These are phyloP conservation scores for Yarrowia sp. DNA, from an alignment of 805 yeast species.

Conservation along the genomic window DNA sequence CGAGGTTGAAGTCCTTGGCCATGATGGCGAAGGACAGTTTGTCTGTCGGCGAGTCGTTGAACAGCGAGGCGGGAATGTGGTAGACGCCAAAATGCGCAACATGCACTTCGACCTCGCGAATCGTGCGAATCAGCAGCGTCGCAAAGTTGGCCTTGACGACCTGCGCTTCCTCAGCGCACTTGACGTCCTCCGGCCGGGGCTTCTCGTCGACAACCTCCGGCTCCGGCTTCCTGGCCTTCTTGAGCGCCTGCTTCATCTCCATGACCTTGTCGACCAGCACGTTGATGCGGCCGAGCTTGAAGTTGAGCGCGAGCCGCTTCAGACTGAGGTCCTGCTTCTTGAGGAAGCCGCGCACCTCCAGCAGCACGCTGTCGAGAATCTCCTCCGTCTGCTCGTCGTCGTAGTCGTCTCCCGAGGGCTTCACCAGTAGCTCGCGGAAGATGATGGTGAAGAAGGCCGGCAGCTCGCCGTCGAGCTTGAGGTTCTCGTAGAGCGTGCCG, in stretches of 20 bases:
- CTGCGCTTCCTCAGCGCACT: constrained; percentile 21
- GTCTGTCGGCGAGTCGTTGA: constrained; percentile 24
- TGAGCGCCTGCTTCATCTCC: constrained; percentile 29
- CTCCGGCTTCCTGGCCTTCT: constrained; percentile 23
- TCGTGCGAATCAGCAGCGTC: constrained; percentile 37
- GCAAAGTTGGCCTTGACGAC: constrained; percentile 34
- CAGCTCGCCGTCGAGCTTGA: constrained; percentile 35
- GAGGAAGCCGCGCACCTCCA: constrained; percentile 39
- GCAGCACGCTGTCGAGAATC: constrained; percentile 35
- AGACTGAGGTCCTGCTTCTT: constrained; percentile 35
- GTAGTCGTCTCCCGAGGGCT: constrained; percentile 35
- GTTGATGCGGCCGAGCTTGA: constrained; percentile 36
- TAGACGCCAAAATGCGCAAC: constrained; percentile 37
- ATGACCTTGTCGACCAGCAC: constrained; percentile 32
- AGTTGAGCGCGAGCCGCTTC: constrained; percentile 37
- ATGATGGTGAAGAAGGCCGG: constrained; percentile 35
- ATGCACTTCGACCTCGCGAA: constrained; percentile 41
- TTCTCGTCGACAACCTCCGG: not conserved
- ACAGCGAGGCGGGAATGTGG: constrained; percentile 33
- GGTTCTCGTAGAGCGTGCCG: constrained; percentile 39
- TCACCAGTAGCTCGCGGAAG: constrained; percentile 37
- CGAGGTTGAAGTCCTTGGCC: constrained; percentile 40
- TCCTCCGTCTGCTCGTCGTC: constrained; percentile 37
- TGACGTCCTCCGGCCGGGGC: not conserved
- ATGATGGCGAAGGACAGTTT: constrained; percentile 34